A percentile compares a stretch with the other conserved stretches of the same genome.
These are phyloP conservation scores for Phytopythium boreale DNA, from an alignment of 352 stramenopile species.

Conservation along the genomic window DNA sequence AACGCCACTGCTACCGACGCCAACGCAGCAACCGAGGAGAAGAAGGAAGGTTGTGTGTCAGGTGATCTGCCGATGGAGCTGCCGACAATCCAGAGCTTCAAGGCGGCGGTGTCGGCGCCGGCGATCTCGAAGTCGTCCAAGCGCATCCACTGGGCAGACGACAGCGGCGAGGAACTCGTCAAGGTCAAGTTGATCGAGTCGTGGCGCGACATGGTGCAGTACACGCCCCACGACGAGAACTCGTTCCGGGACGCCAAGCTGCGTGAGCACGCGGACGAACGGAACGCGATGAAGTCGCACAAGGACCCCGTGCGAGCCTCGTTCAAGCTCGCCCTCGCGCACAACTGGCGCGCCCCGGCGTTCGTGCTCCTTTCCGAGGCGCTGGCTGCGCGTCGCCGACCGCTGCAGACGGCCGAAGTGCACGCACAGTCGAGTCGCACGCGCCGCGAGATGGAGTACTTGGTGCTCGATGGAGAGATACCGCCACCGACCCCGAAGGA, in stretches of 20 bases:
- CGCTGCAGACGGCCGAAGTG: conserved; percentile 56
- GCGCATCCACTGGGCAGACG: conserved; percentile 80
- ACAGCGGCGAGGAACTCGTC: conserved; percentile 69
- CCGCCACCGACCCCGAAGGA: conserved; percentile 75
- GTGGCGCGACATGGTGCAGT: conserved; percentile 73
- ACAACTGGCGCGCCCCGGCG: conserved; percentile 68
- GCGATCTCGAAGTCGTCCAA: conserved; percentile 29
- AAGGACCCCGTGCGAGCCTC: conserved; percentile 43
- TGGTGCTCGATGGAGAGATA: conserved; percentile 79
- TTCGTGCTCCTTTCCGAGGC: conserved; percentile 59
- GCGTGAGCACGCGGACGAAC: conserved; percentile 78
- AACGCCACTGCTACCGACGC: conserved; percentile 21
- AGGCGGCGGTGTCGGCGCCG: conserved; percentile 33
- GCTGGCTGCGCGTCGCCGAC: conserved; percentile 31
- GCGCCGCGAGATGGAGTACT: conserved; percentile 79
- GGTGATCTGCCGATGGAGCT: conserved; percentile 37
- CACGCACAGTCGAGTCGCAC: conserved; percentile 61
- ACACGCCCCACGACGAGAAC: conserved; percentile 45
- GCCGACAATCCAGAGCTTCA: conserved; percentile 84
- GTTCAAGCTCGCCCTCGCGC: conserved; percentile 42
- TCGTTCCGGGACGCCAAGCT: conserved; percentile 82
- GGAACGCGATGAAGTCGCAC: conserved; percentile 56
- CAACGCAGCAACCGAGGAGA: conserved; percentile 5
- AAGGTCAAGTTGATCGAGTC: conserved; percentile 86
- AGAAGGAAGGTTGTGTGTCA: conserved; percentile 24